Evolutionary conservation across 331 rosid species (phyloP).

Genomic region (Acacia concinna): DNA sequence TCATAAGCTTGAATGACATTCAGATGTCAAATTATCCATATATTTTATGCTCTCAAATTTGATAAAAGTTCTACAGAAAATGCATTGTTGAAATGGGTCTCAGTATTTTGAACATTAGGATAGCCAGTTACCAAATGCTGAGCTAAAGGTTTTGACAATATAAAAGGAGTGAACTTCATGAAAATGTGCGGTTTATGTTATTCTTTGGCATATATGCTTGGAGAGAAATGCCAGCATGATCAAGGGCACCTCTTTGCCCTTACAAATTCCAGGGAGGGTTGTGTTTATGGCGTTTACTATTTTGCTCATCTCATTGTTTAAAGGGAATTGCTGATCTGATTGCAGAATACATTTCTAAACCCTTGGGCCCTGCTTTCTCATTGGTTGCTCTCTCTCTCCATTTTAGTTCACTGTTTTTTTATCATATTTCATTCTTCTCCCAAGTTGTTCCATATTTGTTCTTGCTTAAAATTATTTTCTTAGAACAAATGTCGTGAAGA

Average conservation of each 20-base stretch:
- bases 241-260: background rate
- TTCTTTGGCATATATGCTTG: background rate
- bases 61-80: background rate
- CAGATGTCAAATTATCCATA: background rate
- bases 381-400: background rate
- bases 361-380: background rate
- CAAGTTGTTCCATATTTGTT: background rate
- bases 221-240: background rate
- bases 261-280: background rate
- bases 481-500: background rate
- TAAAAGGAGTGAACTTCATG: background rate
- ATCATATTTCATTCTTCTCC: background rate
- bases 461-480: background rate
- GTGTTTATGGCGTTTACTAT: background rate
- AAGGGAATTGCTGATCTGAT: background rate
- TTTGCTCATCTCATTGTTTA: background rate
- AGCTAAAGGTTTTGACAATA: background rate
- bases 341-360: background rate
- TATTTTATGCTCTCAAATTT: background rate
- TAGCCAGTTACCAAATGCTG: background rate
- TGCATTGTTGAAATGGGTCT: background rate
- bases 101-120: background rate
- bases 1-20: background rate
- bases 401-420: background rate
- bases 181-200: background rate